Percentiles rank a stretch among this genome's conserved stretches.
phyloP scores from a whole-genome alignment of 2,329 filamentous ascomycete genomes.

The Drechslerella dactyloides region DNA sequence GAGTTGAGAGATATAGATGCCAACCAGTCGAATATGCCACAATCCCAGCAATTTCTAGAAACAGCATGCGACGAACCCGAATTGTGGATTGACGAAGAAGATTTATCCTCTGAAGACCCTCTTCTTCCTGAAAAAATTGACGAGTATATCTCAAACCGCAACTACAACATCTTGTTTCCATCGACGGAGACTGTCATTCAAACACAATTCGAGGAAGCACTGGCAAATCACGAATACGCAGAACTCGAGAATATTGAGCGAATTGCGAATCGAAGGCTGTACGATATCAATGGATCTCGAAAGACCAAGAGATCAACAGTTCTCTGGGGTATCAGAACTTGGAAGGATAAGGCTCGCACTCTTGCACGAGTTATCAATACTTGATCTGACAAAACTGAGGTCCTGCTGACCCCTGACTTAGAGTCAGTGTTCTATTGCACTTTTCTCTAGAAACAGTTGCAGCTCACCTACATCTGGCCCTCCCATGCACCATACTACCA shows the following conservation, averaged over 20 bases:
- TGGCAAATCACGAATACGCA: neutral
- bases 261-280: neutral
- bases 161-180: constrained; percentile 33
- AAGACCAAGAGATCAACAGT: neutral
- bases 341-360: neutral
- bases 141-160: constrained; percentile 20
- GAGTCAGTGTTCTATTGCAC: too few species aligned
- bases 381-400: neutral
- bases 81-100: neutral
- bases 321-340: neutral
- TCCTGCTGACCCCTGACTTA: too few species aligned
- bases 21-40: neutral
- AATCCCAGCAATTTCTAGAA: neutral
- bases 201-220: constrained; percentile 5
- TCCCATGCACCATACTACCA: too few species aligned
- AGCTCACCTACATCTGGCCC: too few species aligned
- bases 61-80: neutral
- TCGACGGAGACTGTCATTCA: neutral
- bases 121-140: constrained; percentile 5
- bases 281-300: neutral
- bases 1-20: neutral
- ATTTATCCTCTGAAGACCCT: neutral
- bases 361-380: neutral
- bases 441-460: too few species aligned
- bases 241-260: neutral